phyloP scores from a whole-genome alignment of 805 yeast species.

The Wickerhamomyces chambardii region DNA sequence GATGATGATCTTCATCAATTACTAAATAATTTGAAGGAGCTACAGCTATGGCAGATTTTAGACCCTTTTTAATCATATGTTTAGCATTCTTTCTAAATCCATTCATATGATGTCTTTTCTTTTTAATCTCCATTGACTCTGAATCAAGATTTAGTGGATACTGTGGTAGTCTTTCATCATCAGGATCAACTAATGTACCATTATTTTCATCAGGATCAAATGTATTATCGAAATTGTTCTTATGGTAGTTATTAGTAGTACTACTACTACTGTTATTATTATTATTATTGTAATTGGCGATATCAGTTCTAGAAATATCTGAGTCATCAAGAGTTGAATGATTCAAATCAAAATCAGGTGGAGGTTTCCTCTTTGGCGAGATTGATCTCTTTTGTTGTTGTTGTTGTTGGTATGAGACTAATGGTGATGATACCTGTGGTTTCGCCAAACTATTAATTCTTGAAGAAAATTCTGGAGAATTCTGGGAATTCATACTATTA shows the following conservation, averaged over 20 bases:
- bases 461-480: too few relatives aligned
- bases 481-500: too few relatives aligned
- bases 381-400: constrained; percentile 1
- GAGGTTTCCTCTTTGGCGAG: constrained; percentile 18
- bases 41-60: constrained; percentile 6
- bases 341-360: constrained; percentile 5
- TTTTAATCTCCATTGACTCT: constrained; percentile 1
- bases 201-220: constrained; percentile 1
- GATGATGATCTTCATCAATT: not conserved
- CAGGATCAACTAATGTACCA: constrained; percentile 2
- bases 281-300: too few relatives aligned
- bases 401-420: not conserved
- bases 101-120: constrained; percentile 4
- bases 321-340: not conserved
- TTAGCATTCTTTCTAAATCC: constrained; percentile 15
- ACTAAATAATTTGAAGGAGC: not conserved
- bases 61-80: constrained; percentile 13
- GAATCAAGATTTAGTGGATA: constrained; percentile 7
- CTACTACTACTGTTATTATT: too few relatives aligned
- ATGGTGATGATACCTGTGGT: not conserved
- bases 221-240: too few relatives aligned
- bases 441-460: too few relatives aligned
- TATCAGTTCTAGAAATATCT: too few relatives aligned
- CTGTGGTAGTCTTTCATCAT: constrained; percentile 12
- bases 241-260: too few relatives aligned